A percentile compares a stretch with the other conserved stretches of the same genome.
These are phyloP conservation scores for Eimeria praecox DNA, from an alignment of 169 alveolate species.

Conservation along the genomic window DNA sequence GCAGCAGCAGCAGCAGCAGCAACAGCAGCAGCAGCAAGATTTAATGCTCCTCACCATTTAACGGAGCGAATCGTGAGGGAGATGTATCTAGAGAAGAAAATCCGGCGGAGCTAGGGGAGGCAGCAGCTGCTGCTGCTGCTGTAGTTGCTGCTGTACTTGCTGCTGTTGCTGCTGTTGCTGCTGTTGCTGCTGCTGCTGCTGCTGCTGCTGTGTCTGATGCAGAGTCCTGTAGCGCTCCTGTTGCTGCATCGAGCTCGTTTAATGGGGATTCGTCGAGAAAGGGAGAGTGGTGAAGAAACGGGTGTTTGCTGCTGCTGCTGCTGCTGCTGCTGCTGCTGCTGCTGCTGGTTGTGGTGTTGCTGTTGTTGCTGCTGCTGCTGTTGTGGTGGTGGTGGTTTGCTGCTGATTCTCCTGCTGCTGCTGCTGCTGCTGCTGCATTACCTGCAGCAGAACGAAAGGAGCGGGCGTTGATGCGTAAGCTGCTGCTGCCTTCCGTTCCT, in stretches of 20 bases:
- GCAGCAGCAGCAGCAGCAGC: neutral
- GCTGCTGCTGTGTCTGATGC: neutral
- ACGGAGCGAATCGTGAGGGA: neutral
- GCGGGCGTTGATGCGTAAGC: neutral
- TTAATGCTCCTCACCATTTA: neutral
- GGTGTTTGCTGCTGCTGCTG: neutral
- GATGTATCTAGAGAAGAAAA: neutral
- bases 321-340: constrained; percentile 56
- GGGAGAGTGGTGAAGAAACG: constrained; percentile 5
- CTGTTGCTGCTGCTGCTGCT: constrained; percentile 52
- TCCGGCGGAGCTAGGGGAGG: neutral
- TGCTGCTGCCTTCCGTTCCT: neutral
- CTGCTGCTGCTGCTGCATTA: neutral
- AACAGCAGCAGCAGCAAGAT: neutral
- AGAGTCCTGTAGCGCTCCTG: constrained; percentile 2
- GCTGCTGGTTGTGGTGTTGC: neutral
- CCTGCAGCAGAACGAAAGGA: neutral
- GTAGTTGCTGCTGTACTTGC: constrained; percentile 9
- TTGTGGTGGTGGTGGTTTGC: no score
- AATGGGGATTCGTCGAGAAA: neutral
- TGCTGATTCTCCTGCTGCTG: neutral
- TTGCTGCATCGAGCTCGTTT: constrained; percentile 12
- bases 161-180: constrained; percentile 24
- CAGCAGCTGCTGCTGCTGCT: constrained; percentile 1
- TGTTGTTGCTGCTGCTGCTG: neutral